Percentiles rank a stretch among this genome's conserved stretches.
Conservation (phyloP, 2,329 filamentous ascomycete species). For the Paecilomyces sp. region DNA sequence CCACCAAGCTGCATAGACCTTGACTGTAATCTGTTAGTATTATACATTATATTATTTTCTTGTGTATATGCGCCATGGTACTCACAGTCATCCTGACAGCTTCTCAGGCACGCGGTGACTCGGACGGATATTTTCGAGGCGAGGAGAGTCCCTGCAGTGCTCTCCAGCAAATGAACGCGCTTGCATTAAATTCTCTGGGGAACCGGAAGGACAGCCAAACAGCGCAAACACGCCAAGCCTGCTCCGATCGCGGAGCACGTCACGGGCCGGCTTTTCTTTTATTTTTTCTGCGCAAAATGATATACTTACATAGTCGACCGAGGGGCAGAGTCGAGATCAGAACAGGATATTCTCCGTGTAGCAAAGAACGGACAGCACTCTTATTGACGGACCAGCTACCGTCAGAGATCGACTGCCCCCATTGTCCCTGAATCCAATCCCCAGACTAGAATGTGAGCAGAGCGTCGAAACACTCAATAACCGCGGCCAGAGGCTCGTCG, state of each 20-base stretch:
- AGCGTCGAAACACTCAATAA: not conserved
- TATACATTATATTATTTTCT: too few relatives aligned
- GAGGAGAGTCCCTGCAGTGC: not conserved
- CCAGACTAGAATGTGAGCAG: too few relatives aligned
- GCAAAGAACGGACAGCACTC: not conserved
- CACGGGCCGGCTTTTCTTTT: not conserved
- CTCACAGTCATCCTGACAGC: not conserved
- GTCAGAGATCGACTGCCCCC: not conserved
- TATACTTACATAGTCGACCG: not conserved
- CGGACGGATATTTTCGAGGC: not conserved
- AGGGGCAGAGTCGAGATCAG: not conserved
- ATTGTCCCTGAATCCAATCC: not conserved
- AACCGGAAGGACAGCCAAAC: conserved; percentile 3
- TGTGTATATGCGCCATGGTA: not conserved
- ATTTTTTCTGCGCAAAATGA: not conserved
- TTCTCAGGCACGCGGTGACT: not conserved
- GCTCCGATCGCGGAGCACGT: conserved; percentile 5
- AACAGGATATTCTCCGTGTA: not conserved
- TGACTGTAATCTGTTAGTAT: conserved; percentile 1
- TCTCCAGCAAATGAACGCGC: conserved; percentile 6
- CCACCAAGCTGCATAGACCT: conserved; percentile 1
- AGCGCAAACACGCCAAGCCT: conserved; percentile 1
- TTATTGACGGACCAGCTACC: not conserved
- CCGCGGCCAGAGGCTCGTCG: not conserved
- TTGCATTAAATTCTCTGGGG: conserved; percentile 6